Evolutionary conservation across 208 protist species (phyloP).

Genomic region (Wallacemonas sp.): DNA sequence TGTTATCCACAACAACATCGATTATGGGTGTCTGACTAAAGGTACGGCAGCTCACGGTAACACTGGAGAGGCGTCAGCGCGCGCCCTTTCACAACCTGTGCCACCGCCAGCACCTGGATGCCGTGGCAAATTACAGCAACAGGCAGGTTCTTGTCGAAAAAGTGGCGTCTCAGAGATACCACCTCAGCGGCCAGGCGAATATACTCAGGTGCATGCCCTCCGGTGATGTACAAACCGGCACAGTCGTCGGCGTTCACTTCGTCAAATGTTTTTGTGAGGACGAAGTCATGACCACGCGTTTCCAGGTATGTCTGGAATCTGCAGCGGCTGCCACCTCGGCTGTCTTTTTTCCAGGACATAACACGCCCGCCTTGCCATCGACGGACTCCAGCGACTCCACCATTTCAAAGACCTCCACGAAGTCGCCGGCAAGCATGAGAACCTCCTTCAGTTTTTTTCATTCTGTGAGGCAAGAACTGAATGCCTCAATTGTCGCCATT

Average conservation of each 20-base stretch:
- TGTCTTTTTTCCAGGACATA: conserved; percentile 27
- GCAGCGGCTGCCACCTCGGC: conserved; percentile 22
- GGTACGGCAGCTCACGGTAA: conserved; percentile 15
- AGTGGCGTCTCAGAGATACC: conserved; percentile 22
- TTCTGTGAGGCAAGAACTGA: too few species aligned
- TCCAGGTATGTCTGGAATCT: conserved; percentile 34
- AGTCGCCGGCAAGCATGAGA: conserved; percentile 38
- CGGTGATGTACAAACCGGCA: conserved; percentile 31
- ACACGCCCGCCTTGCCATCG: conserved; percentile 19
- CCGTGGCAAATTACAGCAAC: conserved; percentile 32
- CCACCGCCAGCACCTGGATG: conserved; percentile 28
- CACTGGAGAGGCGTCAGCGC: conserved; percentile 28
- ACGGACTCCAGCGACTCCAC: conserved; percentile 34
- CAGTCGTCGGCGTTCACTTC: conserved; percentile 31
- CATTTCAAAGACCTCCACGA: conserved; percentile 38
- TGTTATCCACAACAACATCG: conserved; percentile 28
- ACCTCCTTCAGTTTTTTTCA: conserved; percentile 25
- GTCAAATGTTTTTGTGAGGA: conserved; percentile 26
- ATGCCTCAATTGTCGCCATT: too few species aligned
- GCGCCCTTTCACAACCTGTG: conserved; percentile 18
- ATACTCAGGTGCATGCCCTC: conserved; percentile 28
- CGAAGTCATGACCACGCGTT: conserved; percentile 35
- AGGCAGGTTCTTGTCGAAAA: conserved; percentile 37
- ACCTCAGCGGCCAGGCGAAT: conserved; percentile 29
- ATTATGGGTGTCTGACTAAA: conserved; percentile 29